Base-by-base conservation (phyloP, 2,329 filamentous ascomycete genomes). In the Xylogone sp. region DNA sequence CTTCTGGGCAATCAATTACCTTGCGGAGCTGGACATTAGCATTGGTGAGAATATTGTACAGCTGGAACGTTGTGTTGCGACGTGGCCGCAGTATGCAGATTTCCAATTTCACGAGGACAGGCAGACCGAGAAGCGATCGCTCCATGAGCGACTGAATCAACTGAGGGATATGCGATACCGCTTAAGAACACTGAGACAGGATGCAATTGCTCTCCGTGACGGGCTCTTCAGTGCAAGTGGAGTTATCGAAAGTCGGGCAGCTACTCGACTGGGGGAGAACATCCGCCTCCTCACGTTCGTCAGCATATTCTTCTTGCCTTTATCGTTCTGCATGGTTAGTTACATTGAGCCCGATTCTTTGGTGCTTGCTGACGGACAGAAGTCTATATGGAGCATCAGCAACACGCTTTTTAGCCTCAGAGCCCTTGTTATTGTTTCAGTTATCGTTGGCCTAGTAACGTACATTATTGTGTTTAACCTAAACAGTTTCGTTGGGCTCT, bases 71-170 rank as follows among this genome's bases (percentile, higher is more conserved):
- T 20, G 27, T 39, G 34, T 39, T 39, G 34, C 34, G 34, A 39
- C 34, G 34, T 39, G 34, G 34, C 34, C 22, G 18, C 43, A 45
- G 9, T 45, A 39, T 39, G n/a, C 34, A 18, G 34, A 39, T 18
- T 39, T 39, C 34, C 12, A 13, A 13, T 39, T 39, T 39, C 34
- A 39, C 34, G 34, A 39, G 34, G 34, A 81, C 82, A 52, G 74
- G 77, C 58, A 71, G 72, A 42, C 73, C 76, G 16, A 64, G 77
- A 9, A 73, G n/a, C 34, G 34, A 16, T 16, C 34, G 13, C n/a
- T 39, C 5, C 10, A 16, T 6, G 34, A 39, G 34, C 34, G 34
- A 18, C 34, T 39, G n/a, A 39, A 39, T 39, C 34, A 39, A 39
- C 34, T 39, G 34, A 39, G n/a, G 34, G 34, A 39, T 16, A 7